Conservation (phyloP, 1,284 basidiomycete species). For the Sporisorium exsertum region DNA sequence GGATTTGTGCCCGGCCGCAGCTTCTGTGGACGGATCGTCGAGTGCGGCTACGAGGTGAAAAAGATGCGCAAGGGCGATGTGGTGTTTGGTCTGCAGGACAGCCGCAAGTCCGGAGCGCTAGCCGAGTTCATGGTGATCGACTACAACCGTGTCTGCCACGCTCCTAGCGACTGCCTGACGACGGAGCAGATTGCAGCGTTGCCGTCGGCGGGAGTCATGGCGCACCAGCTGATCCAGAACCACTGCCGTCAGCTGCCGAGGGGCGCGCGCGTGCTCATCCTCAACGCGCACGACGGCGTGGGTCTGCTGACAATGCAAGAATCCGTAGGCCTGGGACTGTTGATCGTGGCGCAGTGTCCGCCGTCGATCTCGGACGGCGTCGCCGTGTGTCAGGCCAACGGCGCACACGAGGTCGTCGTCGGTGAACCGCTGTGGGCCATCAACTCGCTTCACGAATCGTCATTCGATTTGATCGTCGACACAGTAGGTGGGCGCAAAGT, state of each 20-base stretch:
- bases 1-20: slow-evolving; percentile 70
- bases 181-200: slow-evolving; percentile 71
- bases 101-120: slow-evolving; percentile 69
- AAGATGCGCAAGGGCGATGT: slow-evolving; percentile 70
- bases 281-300: slow-evolving; percentile 71
- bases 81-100: slow-evolving; percentile 70
- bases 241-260: slow-evolving; percentile 68
- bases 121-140: slow-evolving; percentile 70
- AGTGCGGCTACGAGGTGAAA: slow-evolving; percentile 69
- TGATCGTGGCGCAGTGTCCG: slow-evolving; percentile 70
- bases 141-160: slow-evolving; percentile 68
- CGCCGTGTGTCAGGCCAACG: slow-evolving; percentile 67
- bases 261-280: slow-evolving; percentile 69
- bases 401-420: slow-evolving; percentile 70
- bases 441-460: slow-evolving; percentile 70
- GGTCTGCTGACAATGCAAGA: slow-evolving; percentile 70
- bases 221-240: slow-evolving; percentile 69
- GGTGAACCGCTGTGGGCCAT: slow-evolving; percentile 70
- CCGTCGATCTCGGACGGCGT: slow-evolving; percentile 66
- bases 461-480: slow-evolving; percentile 69
- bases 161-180: slow-evolving; percentile 67
- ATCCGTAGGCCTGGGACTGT: slow-evolving; percentile 67
- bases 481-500: slow-evolving; percentile 66
- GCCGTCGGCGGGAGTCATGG: slow-evolving; percentile 69
- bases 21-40: slow-evolving; percentile 70